These are phyloP conservation scores for Microstroma glucosiphilum DNA, from an alignment of 1,284 basidiomycete genomes.

Conservation along the genomic window DNA sequence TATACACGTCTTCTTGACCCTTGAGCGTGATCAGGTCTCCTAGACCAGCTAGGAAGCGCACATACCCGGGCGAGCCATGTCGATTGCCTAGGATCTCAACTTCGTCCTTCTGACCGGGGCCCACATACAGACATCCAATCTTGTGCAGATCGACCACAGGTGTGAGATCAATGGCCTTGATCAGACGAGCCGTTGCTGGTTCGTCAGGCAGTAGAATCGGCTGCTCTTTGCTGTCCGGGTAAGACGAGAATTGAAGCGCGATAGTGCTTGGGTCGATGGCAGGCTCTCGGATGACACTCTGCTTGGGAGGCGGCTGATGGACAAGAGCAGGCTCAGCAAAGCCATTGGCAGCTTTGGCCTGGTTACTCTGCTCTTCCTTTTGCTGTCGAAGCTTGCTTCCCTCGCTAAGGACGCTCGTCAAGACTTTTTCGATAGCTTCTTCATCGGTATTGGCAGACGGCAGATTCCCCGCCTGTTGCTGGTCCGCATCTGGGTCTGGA, in stretches of 20 bases:
- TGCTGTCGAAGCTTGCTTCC: neutral
- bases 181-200: constrained; percentile 59
- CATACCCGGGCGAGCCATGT: constrained; percentile 89
- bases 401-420: neutral
- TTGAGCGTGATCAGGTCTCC: constrained; percentile 84
- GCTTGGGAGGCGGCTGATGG: neutral
- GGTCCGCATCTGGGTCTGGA: neutral
- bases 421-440: neutral
- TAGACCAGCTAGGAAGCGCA: constrained; percentile 80
- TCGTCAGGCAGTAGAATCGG: constrained; percentile 55
- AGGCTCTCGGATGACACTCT: constrained; percentile 1
- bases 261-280: constrained; percentile 79
- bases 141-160: constrained; percentile 97
- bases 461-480: neutral
- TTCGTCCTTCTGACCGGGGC: constrained; percentile 79
- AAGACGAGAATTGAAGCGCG: constrained; percentile 70
- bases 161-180: constrained; percentile 71
- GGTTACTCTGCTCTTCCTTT: neutral
- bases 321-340: neutral
- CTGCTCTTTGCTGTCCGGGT: constrained; percentile 46
- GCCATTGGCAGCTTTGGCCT: neutral
- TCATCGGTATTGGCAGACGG: neutral
- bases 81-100: constrained; percentile 80
- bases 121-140: constrained; percentile 92
- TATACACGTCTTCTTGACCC: constrained; percentile 75